Evolutionary conservation across 371 early-diverging fungal species (phyloP).

Genomic region (Sporodiniella umbellata): DNA sequence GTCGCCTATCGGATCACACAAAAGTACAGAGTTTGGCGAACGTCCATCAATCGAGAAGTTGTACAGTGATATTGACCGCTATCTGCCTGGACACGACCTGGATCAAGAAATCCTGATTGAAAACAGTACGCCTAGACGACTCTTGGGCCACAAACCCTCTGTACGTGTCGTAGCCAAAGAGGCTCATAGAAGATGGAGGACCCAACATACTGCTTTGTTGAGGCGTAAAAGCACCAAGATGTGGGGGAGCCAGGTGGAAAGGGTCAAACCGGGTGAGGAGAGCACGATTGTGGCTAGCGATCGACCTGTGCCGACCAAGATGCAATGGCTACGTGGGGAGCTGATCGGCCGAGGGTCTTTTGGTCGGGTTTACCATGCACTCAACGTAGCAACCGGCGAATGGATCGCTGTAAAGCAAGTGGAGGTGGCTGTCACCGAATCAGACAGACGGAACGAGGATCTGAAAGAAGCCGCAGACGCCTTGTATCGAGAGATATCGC

Average conservation of each 20-base stretch:
- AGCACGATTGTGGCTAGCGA: conserved; percentile 4
- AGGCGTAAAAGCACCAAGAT: conserved; percentile 59
- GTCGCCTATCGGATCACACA: conserved; percentile 11
- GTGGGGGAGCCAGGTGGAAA: conserved; percentile 52
- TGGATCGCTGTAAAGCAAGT: conserved; percentile 99
- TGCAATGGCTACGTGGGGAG: conserved; percentile 81
- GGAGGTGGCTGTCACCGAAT: conserved; percentile 52
- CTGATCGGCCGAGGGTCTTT: conserved; percentile 97
- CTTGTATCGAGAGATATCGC: conserved; percentile 24
- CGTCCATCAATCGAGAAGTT: conserved; percentile 67
- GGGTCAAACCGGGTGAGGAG: conserved; percentile 46
- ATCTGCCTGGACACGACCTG: conserved; percentile 72
- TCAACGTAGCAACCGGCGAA: conserved; percentile 79
- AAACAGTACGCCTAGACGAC: not conserved
- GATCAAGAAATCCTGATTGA: conserved; percentile 50
- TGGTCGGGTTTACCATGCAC: conserved; percentile 93
- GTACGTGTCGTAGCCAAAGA: conserved; percentile 59
- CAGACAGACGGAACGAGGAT: conserved; percentile 33
- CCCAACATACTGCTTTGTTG: conserved; percentile 16
- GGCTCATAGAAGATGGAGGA: conserved; percentile 39
- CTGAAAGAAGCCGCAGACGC: conserved; percentile 24
- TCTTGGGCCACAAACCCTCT: conserved; percentile 41
- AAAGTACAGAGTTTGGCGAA: conserved; percentile 35
- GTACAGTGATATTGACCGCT: conserved; percentile 64
- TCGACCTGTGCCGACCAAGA: conserved; percentile 15